Conservation (phyloP, 176 grass and related monocot genomes). For the Eleusine coracana region DNA sequence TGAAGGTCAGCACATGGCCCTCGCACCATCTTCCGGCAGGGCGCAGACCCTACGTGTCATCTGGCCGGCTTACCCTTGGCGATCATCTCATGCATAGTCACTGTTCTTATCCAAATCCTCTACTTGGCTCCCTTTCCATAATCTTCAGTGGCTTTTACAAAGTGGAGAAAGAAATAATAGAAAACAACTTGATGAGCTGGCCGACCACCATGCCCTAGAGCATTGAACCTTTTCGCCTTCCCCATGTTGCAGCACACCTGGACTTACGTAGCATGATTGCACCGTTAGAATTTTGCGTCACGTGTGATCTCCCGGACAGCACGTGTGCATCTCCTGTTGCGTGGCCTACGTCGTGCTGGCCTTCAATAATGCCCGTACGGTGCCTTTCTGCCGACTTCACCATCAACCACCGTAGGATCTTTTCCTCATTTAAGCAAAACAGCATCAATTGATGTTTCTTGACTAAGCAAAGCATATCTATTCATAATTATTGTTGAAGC, state of each 20-base stretch:
- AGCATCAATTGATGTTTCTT: neutral
- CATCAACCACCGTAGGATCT: neutral
- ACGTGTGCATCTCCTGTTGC: slow-evolving; percentile 16
- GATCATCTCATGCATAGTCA: slow-evolving; percentile 1
- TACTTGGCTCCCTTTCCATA: neutral
- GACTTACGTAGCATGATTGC: neutral
- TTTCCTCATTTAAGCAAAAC: neutral
- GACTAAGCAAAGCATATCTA: neutral
- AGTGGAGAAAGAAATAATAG: neutral
- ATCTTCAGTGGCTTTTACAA: neutral
- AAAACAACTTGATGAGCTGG: neutral
- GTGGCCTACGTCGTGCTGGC: slow-evolving; percentile 28
- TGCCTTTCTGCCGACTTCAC: slow-evolving; percentile 11
- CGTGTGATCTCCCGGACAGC: neutral
- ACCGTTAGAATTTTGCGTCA: neutral
- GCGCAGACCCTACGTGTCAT: neutral
- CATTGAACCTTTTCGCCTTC: neutral
- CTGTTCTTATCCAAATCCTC: neutral
- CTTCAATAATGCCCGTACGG: neutral
- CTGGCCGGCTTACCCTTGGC: neutral
- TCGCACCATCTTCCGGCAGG: neutral
- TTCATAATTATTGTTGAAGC: neutral
- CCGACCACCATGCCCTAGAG: neutral
- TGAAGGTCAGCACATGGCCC: neutral
- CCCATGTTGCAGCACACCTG: neutral